phyloP scores from a whole-genome alignment of 1,284 basidiomycete genomes.

The Fistulinella cinereoalba region DNA sequence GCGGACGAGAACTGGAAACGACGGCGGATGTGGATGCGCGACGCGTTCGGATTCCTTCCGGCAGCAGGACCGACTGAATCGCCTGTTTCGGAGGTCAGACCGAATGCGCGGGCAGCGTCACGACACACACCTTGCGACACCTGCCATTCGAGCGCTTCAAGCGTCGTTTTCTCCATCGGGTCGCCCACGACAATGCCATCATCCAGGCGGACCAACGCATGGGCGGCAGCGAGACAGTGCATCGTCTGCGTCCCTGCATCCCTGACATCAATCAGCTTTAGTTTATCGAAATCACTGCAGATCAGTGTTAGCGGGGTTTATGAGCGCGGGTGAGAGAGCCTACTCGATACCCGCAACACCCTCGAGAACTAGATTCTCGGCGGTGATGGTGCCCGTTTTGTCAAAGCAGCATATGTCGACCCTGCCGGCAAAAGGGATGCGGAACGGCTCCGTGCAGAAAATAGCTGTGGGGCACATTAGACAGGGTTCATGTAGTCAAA shows the following conservation, averaged over 20 bases:
- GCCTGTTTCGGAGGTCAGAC: slow-evolving; percentile 35
- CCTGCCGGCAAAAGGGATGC: slow-evolving; percentile 89
- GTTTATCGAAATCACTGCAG: slow-evolving; percentile 53
- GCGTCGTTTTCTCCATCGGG: slow-evolving; percentile 98
- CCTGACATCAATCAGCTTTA: slow-evolving; percentile 76
- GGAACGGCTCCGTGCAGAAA: slow-evolving; percentile 96
- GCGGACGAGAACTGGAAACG: slow-evolving; percentile 96
- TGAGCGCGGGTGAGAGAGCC: slow-evolving; percentile 27
- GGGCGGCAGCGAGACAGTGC: slow-evolving; percentile 88
- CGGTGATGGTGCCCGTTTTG: slow-evolving; percentile 96
- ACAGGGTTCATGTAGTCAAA: background rate
- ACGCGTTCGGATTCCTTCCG: slow-evolving; percentile 51
- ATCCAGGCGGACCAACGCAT: slow-evolving; percentile 90
- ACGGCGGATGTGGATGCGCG: slow-evolving; percentile 70
- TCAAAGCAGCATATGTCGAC: slow-evolving; percentile 98
- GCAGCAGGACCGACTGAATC: slow-evolving; percentile 67
- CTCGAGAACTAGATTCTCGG: slow-evolving; percentile 91
- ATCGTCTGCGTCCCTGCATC: slow-evolving; percentile 78
- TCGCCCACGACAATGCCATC: slow-evolving; percentile 95
- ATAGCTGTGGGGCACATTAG: slow-evolving; percentile 60
- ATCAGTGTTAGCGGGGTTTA: slow-evolving; percentile 9
- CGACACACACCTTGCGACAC: slow-evolving; percentile 62
- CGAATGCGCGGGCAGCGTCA: background rate
- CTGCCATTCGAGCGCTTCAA: slow-evolving; percentile 91
- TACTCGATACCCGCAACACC: slow-evolving; percentile 87